Evolutionary conservation across 106 monocot genomes (phyloP), one percentile per base, ranked within the genome.

Genomic region (Gastrodia elata): DNA sequence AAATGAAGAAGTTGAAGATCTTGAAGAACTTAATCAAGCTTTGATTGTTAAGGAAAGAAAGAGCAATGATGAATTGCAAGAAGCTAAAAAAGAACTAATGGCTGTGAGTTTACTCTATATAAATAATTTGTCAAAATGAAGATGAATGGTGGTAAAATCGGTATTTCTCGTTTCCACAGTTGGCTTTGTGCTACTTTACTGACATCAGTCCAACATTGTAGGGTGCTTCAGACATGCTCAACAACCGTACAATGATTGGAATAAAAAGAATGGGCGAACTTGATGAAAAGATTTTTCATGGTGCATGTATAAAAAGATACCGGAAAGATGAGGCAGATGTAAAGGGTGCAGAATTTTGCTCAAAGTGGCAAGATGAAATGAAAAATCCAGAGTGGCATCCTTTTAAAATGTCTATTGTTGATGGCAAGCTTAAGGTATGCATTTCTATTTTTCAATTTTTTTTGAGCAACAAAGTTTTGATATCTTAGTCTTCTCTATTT

Each of bases 51-150:
- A 86, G 70, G 85, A 94, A 48, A 68, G 90, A 8, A 81, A 68
- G 39, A 87, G 85, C 83, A 94, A 90, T 64, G 93, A 94, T 72
- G 93, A 94, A 46, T 67, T 90, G 57, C 87, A 88, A 40, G 78
- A 88, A 35, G 85, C 90, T 78, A 87, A 84, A 39, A 84, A 90
- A 71, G 94, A 86, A 70, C 68, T 90, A 20, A 88, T 94, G 25
- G 8, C 69, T 69, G 69, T 69, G 69, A 69, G 69, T 24, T 52
- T 49, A 9, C 68, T 68, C 38, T 38, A 68, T 27, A 4, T 10
- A 59, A 28, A 44, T 9, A n/a, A 27, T 28, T 28, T 59, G 8
- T 10, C 59, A 28, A 59, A 65, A 34, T 35, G 9, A 33, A 65
- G 65, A 15, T 35, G 34, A 15, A 2, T 65, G 33, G 4, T 33